These are phyloP conservation scores for Cladosporium sp. DNA, from an alignment of 2,329 filamentous ascomycete genomes.

Conservation along the genomic window DNA sequence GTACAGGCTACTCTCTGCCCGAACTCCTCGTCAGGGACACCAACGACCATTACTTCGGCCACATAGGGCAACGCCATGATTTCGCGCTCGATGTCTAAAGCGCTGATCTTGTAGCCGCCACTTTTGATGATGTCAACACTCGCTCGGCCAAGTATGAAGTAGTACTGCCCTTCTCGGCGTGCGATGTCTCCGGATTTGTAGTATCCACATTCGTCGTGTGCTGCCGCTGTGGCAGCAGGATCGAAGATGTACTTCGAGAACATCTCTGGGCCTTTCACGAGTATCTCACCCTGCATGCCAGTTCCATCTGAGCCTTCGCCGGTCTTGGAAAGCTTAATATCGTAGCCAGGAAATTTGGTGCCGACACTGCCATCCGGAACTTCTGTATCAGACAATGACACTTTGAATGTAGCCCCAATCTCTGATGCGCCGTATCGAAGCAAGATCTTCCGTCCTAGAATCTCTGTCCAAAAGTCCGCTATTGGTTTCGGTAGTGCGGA, in stretches of 20 bases:
- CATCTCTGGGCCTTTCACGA: slow-evolving; percentile 41
- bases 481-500: slow-evolving; percentile 52
- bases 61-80: slow-evolving; percentile 51
- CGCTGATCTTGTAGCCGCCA: slow-evolving; percentile 57
- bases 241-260: slow-evolving; percentile 38
- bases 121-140: slow-evolving; percentile 58
- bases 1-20: slow-evolving; percentile 57
- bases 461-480: slow-evolving; percentile 51
- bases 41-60: slow-evolving; percentile 55
- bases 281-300: slow-evolving; percentile 47
- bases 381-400: slow-evolving; percentile 43
- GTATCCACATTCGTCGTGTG: slow-evolving; percentile 34
- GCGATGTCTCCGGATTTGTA: slow-evolving; percentile 39
- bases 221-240: slow-evolving; percentile 31
- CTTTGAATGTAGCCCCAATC: slow-evolving; percentile 52
- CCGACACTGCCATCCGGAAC: slow-evolving; percentile 48
- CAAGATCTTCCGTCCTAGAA: slow-evolving; percentile 46
- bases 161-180: slow-evolving; percentile 45
- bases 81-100: slow-evolving; percentile 56
- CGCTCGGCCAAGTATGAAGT: slow-evolving; percentile 55
- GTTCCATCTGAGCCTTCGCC: slow-evolving; percentile 35
- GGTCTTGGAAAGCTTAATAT: slow-evolving; percentile 44
- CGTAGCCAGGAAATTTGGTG: slow-evolving; percentile 49
- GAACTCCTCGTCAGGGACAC: slow-evolving; percentile 55
- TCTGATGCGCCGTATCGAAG: slow-evolving; percentile 54